Base-by-base conservation (phyloP, 1,139 yeast species). In the Hansenula sp. region DNA sequence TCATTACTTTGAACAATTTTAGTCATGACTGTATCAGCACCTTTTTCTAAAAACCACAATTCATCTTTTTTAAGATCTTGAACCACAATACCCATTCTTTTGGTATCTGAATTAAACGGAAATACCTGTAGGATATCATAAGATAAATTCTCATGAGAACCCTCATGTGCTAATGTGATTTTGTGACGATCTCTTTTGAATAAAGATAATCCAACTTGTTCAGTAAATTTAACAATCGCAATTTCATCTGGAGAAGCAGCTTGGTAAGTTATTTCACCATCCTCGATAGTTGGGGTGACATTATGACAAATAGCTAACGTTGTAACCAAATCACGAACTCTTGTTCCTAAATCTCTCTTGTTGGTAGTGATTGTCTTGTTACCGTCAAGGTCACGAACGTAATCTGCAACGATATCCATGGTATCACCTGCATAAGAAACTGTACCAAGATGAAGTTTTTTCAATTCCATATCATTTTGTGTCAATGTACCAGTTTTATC, bases 231-330 rank as follows among this genome's bases (percentile, higher is more conserved):
- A 24, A 94, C 97, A 51, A 94, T 92, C 18, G 99, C 98, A 48
- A 92, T 82, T 61, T 94, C 99, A 66, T 94, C 99, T 0, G 99
- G 99, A 0, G 97, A 90, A 0, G 97, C 97, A 0, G 98, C 98
- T 62, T 94, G 99, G 59, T 90, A 94, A 2, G 88, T 74, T 10
- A 86, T 59, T 38, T 66, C 73, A 6, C 81, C 81, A 43, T 74
- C 80, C 43, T 84, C 94, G 48, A 77, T 71, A 0, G 88, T 77
- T 2, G 96, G 96, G 0, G 98, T 94, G 24, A 94, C 99, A 52
- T 89, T 89, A 60, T 94, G 99, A 61, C 99, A 94, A 16, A 90
- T 68, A 0, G 97, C 96, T 38, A 94, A 68, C 0, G 97, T 86
- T 3, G 79, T 64, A 1, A 89, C 79, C 47, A 90, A 66, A 55